Evolutionary conservation across 2,329 filamentous ascomycete species (phyloP).

Genomic region (Myotisia sp.): DNA sequence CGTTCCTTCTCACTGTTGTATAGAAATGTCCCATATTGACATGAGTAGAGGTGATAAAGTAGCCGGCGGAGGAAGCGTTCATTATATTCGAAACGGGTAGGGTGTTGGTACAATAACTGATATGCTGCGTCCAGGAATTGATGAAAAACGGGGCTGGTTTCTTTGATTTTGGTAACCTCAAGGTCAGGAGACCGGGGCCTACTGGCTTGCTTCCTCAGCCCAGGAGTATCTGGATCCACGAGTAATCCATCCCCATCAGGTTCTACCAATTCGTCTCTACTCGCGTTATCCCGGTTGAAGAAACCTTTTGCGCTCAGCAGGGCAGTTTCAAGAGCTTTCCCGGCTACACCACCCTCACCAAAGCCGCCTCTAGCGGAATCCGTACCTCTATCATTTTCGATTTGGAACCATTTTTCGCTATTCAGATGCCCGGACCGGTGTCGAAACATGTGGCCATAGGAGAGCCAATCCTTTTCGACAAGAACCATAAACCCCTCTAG

Average conservation of each 20-base stretch:
- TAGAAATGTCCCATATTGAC: conserved; percentile 92
- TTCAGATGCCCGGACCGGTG: conserved; percentile 77
- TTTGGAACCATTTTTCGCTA: conserved; percentile 85
- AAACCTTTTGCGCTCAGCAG: conserved; percentile 74
- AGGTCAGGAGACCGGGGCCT: conserved; percentile 34
- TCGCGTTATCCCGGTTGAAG: conserved; percentile 67
- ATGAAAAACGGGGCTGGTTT: conserved; percentile 92
- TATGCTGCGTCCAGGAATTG: conserved; percentile 93
- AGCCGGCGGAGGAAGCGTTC: conserved; percentile 81
- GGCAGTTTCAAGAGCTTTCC: conserved; percentile 73
- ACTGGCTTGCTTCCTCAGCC: conserved; percentile 23
- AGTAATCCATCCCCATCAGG: conserved; percentile 41
- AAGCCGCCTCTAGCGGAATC: conserved; percentile 26
- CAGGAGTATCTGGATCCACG: conserved; percentile 33
- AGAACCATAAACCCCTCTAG: conserved; percentile 88
- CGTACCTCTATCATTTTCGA: conserved; percentile 64
- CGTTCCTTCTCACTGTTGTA: conserved; percentile 91
- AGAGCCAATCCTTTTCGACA: conserved; percentile 94
- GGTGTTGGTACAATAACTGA: conserved; percentile 73
- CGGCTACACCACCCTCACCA: conserved; percentile 32
- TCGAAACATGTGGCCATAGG: conserved; percentile 95
- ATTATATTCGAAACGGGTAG: conserved; percentile 87
- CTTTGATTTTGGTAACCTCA: conserved; percentile 61
- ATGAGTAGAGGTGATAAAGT: conserved; percentile 87
- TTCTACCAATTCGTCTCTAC: conserved; percentile 48